These are phyloP conservation scores for Starmerella vitae DNA, from an alignment of 805 yeast species.

Conservation along the genomic window DNA sequence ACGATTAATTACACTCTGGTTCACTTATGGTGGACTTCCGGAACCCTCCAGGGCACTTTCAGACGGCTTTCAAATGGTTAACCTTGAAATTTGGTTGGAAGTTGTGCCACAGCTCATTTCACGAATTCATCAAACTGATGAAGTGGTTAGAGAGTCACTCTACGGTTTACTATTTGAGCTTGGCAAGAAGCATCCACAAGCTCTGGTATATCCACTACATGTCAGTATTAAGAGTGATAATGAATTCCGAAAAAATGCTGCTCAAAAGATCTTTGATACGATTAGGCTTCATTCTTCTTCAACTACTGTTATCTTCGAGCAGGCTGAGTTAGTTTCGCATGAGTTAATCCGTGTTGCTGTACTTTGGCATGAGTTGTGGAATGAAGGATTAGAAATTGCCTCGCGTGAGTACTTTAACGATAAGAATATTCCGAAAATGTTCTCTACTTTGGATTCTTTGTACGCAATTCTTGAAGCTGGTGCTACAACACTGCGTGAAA, in stretches of 20 bases:
- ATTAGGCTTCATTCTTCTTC: slow-evolving; percentile 55
- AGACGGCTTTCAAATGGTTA: slow-evolving; percentile 81
- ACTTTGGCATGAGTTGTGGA: slow-evolving; percentile 96
- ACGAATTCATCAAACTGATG: slow-evolving; percentile 90
- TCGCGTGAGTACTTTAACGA: slow-evolving; percentile 87
- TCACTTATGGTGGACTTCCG: slow-evolving; percentile 83
- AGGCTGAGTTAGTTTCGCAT: slow-evolving; percentile 84
- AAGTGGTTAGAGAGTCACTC: slow-evolving; percentile 64
- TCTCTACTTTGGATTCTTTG: slow-evolving; percentile 74
- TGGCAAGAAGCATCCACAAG: slow-evolving; percentile 95
- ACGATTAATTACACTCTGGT: slow-evolving; percentile 84
- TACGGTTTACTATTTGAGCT: slow-evolving; percentile 70
- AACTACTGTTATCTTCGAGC: slow-evolving; percentile 71
- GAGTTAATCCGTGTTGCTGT: slow-evolving; percentile 92
- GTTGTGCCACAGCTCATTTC: slow-evolving; percentile 93
- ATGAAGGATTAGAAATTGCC: slow-evolving; percentile 94
- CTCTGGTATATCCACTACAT: slow-evolving; percentile 84
- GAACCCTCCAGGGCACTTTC: slow-evolving; percentile 84
- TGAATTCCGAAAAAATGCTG: slow-evolving; percentile 79
- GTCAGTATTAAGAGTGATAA: slow-evolving; percentile 94
- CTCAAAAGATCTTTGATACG: slow-evolving; percentile 76
- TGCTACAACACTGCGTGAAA: slow-evolving; percentile 85
- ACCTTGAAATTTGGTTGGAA: slow-evolving; percentile 86
- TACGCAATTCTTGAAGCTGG: slow-evolving; percentile 71
- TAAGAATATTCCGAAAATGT: slow-evolving; percentile 89